Base-by-base conservation (phyloP, 345 rosid species). In the Jatropha curcas region DNA sequence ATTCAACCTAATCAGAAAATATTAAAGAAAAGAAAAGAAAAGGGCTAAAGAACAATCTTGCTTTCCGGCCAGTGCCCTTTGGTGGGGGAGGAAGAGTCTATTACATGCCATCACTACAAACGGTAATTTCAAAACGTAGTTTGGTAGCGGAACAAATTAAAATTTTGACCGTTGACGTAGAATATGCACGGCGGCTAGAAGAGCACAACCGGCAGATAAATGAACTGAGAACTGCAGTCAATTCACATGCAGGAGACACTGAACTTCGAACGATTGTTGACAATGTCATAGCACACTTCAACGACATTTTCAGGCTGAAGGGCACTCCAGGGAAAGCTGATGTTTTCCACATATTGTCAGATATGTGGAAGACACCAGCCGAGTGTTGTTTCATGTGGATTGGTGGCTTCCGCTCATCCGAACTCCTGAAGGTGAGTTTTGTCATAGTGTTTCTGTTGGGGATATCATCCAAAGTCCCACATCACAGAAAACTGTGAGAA, bases 281-380 rank as follows among this genome's bases (percentile, higher is more conserved):
- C 71, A 84, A 78, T 37, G 93, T 85, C 64, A 75, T 79, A 27
- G 73, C 87, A 70, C 97, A 93, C 6, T 93, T 82, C 64, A 89
- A 87, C 76, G 98, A 91, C 63, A 85, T 93, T 78, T 91, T 83
- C 83, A 83, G 92, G 85, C 80, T 91, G 68, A 93, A 93, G 82
- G 88, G 90, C 64, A 65, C 73, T 63, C 97, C 98, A 57, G 92
- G 97, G 68, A 93, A 93, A 72, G 89, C 89, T 65, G 98, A 93
- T 83, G 90, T 89, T 79, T 93, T 93, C 89, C 98, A 93, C 78
- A 82, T 93, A 68, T 77, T 93, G 77, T 93, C 98, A 17, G 98
- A 97, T 67, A 91, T 91, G 97, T 93, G 98, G 98, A 91, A 89
- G 82, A 93, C 97, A 71, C 98, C 98, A 27, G 98, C 95, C 43